Percentiles rank a stretch among this genome's conserved stretches.
These are phyloP conservation scores for Globisporangium lucens DNA, from an alignment of 352 stramenopile genomes.

Conservation along the genomic window DNA sequence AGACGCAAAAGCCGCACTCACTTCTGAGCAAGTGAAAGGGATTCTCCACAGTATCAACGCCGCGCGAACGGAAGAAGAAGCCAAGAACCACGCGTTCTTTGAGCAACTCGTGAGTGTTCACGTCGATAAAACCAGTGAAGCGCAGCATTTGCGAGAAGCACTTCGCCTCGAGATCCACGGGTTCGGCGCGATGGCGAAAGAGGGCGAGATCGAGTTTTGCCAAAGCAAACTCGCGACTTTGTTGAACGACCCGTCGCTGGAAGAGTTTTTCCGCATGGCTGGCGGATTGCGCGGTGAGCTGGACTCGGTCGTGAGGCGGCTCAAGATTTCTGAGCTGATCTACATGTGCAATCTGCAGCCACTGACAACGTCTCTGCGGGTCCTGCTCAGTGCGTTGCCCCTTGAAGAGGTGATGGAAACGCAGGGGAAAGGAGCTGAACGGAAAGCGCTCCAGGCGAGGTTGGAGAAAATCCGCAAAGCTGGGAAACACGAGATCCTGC, in stretches of 20 bases:
- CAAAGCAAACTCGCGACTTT: conserved; percentile 30
- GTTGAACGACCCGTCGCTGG: conserved; percentile 47
- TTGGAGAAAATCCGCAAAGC: conserved; percentile 85
- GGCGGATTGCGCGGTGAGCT: conserved; percentile 80
- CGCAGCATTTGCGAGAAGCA: conserved; percentile 33
- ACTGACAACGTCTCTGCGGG: conserved; percentile 27
- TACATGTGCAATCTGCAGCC: conserved; percentile 58
- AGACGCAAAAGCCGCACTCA: conserved; percentile 36
- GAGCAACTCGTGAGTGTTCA: conserved; percentile 39
- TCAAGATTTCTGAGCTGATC: conserved; percentile 74
- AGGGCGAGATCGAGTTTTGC: conserved; percentile 41
- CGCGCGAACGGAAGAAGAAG: conserved; percentile 68
- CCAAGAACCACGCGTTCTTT: conserved; percentile 59
- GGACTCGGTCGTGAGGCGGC: conserved; percentile 52
- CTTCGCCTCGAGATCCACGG: conserved; percentile 58
- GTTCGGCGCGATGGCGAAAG: conserved; percentile 57
- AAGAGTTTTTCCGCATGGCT: conserved; percentile 81
- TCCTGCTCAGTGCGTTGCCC: conserved; percentile 63
- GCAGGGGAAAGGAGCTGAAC: conserved; percentile 74
- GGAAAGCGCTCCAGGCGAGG: conserved; percentile 64
- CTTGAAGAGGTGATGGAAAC: conserved; percentile 65
- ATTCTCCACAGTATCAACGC: conserved; percentile 41
- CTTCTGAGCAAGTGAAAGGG: conserved; percentile 31
- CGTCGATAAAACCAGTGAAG: conserved; percentile 32
- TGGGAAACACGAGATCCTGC: conserved; percentile 64